Conservation (phyloP, 257 asterid genomes). For the Fraxinus quadrangulata region DNA sequence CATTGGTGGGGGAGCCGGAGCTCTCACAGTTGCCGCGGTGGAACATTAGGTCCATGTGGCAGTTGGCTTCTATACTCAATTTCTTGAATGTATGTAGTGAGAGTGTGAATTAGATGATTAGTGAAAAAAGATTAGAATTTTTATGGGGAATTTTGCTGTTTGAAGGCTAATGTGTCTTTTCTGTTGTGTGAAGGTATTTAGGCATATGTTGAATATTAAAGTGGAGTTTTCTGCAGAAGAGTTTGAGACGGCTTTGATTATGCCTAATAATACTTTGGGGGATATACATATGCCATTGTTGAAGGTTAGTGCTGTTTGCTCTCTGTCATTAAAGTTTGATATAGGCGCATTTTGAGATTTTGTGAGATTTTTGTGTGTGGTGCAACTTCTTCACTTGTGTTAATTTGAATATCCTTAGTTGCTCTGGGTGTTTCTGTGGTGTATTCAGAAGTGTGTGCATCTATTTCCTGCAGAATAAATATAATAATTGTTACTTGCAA, state of each 20-base stretch:
- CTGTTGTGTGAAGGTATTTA: slow-evolving; percentile 70
- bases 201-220: slow-evolving; percentile 84
- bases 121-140: slow-evolving; percentile 22
- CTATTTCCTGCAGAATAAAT: background rate
- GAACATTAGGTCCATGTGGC: slow-evolving; percentile 93
- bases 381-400: slow-evolving; percentile 8
- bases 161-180: slow-evolving; percentile 29
- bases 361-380: background rate
- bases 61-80: slow-evolving; percentile 89
- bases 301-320: slow-evolving; percentile 50
- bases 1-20: slow-evolving; percentile 78
- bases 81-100: slow-evolving; percentile 79
- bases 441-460: slow-evolving; percentile 2
- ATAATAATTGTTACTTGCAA: background rate
- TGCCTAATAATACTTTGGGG: slow-evolving; percentile 78
- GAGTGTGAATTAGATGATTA: background rate
- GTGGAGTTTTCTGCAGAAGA: slow-evolving; percentile 93
- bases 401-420: background rate
- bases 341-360: slow-evolving; percentile 15
- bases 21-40: slow-evolving; percentile 84
- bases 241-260: slow-evolving; percentile 88
- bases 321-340: slow-evolving; percentile 6
- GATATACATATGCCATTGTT: slow-evolving; percentile 92
- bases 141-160: slow-evolving; percentile 22
- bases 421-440: slow-evolving; percentile 1